These are phyloP conservation scores for Pugionium cornutum DNA, from an alignment of 345 rosid genomes.

Conservation along the genomic window DNA sequence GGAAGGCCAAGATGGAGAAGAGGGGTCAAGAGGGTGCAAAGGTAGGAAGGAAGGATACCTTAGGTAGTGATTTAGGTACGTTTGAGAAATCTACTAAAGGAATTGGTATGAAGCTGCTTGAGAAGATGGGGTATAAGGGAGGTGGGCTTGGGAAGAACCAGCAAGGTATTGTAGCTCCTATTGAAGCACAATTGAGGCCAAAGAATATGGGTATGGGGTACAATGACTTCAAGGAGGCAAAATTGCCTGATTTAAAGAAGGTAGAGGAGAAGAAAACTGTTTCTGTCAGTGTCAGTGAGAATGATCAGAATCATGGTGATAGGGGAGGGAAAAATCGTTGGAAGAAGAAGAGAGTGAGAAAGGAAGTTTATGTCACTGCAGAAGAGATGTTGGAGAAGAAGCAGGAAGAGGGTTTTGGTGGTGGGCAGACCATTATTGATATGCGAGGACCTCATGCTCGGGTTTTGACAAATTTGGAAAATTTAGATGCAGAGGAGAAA, in stretches of 20 bases:
- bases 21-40: constrained; percentile 48
- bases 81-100: constrained; percentile 87
- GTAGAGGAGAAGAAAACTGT: constrained; percentile 62
- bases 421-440: constrained; percentile 85
- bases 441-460: constrained; percentile 93
- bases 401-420: constrained; percentile 74
- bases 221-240: constrained; percentile 77
- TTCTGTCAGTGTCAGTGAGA: constrained; percentile 25
- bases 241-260: constrained; percentile 47
- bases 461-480: constrained; percentile 84
- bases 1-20: constrained; percentile 59
- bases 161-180: constrained; percentile 84
- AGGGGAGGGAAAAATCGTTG: constrained; percentile 58
- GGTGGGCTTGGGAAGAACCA: constrained; percentile 84
- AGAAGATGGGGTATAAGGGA: constrained; percentile 91
- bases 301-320: constrained; percentile 40
- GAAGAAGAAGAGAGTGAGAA: constrained; percentile 60
- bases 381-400: constrained; percentile 76
- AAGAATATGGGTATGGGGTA: constrained; percentile 94
- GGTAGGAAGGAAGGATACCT: constrained; percentile 52
- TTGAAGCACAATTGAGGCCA: constrained; percentile 88
- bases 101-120: constrained; percentile 75
- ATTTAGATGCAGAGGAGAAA: constrained; percentile 85
- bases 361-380: constrained; percentile 57
- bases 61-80: constrained; percentile 52